These are phyloP conservation scores for Penicillium samsonianum DNA, from an alignment of 495 filamentous ascomycete genomes.

Conservation along the genomic window DNA sequence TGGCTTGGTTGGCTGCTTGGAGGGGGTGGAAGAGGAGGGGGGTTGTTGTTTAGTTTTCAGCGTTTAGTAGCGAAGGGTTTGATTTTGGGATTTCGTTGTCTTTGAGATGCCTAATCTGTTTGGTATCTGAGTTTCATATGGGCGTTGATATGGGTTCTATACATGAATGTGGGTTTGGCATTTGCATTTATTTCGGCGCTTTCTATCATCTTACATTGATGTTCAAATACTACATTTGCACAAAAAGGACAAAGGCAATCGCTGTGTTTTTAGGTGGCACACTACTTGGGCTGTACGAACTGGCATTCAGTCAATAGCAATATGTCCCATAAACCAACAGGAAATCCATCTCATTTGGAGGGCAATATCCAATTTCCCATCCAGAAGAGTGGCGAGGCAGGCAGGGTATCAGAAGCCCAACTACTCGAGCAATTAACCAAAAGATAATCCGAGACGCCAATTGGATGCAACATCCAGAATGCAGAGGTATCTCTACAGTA, in stretches of 20 bases:
- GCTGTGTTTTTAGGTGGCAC: background rate
- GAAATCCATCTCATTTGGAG: background rate
- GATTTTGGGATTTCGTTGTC: background rate
- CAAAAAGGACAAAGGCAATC: background rate
- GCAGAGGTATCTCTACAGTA: background rate
- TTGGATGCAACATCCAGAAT: background rate
- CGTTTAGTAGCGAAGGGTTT: background rate
- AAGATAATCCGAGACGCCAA: background rate
- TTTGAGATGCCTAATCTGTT: background rate
- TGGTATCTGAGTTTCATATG: background rate
- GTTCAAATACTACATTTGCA: background rate
- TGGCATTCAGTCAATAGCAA: background rate
- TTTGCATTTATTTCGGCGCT: background rate
- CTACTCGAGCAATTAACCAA: background rate
- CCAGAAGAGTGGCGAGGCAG: background rate
- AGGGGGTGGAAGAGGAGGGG: constrained; percentile 80
- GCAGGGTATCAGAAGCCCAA: background rate
- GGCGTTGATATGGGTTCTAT: background rate
- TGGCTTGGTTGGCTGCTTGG: constrained; percentile 78
- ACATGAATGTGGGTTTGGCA: background rate
- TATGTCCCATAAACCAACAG: background rate
- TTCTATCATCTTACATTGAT: background rate
- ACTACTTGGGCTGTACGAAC: background rate
- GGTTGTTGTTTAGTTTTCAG: constrained; percentile 73
- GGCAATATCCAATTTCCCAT: constrained; percentile 10